Evolutionary conservation across 805 yeast genomes (phyloP), one percentile per base, ranked within the genome.

Genomic region (Zygoascus biomembranicola): DNA sequence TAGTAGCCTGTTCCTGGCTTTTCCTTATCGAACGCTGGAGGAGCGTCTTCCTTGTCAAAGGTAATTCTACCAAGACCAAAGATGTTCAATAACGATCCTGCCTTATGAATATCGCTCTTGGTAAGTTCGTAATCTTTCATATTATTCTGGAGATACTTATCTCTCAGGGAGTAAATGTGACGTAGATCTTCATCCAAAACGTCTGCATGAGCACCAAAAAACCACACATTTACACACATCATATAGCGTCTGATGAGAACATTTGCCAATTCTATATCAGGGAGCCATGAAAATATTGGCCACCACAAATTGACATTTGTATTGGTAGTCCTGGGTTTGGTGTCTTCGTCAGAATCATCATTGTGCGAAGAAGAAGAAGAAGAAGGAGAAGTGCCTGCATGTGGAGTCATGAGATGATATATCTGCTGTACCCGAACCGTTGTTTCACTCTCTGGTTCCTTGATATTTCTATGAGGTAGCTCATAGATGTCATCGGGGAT

Each of bases 221-320:
- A 59, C 19, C 61, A 41, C 35, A 54, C 26, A 47, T 63, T 63
- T 26, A 58, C 52, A 1, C 57, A 48, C 16, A 45, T 48, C 23
- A 61, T 43, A 51, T 56, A 63, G 19, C 61, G 47, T 37, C 54
- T 56, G 32, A 59, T 47, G 13, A 61, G 47, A 28, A 58, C 56
- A 23, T 61, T 60, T 32, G 61, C 56, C 4, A 63, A 37, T 31
- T 50, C 54, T n/a, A 62, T 51, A 5, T 57, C 59, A 32, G 63
- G 64, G 14, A 59, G 54, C 28, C 55, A 56, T 1, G 52, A 47
- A 16, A 57, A 43, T 5, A 55, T 55, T 14, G 43, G 47, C 43
- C 51, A 50, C 58, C 60, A 57, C 23, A 42, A 32, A 8, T 50
- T 43, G 37, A 53, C 14, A 2, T 16, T 28, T 13, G n/a, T 49